These are phyloP conservation scores for Abrus precatorius DNA, from an alignment of 306 rosid species.

Conservation along the genomic window DNA sequence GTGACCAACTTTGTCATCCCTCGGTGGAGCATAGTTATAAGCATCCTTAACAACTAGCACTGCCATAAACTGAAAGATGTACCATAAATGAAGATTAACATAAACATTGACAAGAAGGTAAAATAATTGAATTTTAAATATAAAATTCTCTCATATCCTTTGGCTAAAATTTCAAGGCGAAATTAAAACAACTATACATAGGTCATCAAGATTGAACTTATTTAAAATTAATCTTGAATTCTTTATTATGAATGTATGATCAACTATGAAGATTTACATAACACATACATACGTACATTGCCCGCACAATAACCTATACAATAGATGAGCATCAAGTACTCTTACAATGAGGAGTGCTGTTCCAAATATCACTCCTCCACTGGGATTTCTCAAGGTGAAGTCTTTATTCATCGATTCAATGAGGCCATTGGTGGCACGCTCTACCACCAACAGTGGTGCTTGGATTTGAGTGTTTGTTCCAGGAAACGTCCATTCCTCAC, in stretches of 20 bases:
- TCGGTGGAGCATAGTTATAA: slow-evolving; percentile 5
- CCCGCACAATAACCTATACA: background rate
- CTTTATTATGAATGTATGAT: background rate
- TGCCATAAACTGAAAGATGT: slow-evolving; percentile 16
- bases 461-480: background rate
- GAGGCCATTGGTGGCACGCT: background rate
- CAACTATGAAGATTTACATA: background rate
- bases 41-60: slow-evolving; percentile 36
- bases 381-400: slow-evolving; percentile 29
- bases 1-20: slow-evolving; percentile 3
- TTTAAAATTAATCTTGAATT: background rate
- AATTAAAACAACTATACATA: background rate
- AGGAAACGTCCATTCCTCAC: slow-evolving; percentile 7
- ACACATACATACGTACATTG: background rate
- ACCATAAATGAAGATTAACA: no score
- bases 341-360: slow-evolving; percentile 41
- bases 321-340: background rate
- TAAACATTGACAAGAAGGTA: background rate
- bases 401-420: background rate
- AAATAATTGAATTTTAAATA: background rate
- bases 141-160: background rate
- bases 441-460: slow-evolving; percentile 19
- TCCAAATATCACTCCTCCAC: slow-evolving; percentile 16
- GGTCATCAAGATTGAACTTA: background rate
- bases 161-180: background rate